Base-by-base conservation (phyloP, 2,329 filamentous ascomycete species). In the Talaromyces piceae region DNA sequence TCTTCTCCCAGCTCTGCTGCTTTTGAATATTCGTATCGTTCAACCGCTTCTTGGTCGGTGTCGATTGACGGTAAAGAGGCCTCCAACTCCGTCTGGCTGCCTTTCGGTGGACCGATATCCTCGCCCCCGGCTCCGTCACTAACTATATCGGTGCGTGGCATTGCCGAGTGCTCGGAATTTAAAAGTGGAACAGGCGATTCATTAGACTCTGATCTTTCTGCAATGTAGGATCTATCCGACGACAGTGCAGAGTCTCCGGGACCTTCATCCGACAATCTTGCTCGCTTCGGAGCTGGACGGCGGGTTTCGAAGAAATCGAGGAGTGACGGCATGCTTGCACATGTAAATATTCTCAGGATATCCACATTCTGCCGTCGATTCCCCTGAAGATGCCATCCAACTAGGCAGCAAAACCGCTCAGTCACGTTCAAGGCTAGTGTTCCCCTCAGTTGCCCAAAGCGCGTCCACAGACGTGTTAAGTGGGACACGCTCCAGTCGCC, bases 1-100 rank as follows among this genome's bases (percentile, higher is more conserved):
- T 71, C 63, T 3, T 68, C 67, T 49, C 75, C 62, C 7, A 64
- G 61, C n/a, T 62, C 60, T 18, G 79, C 82, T 25, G 79, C 77
- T 58, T 80, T 80, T 56, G 83, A 83, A 2, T 76, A 74, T 67
- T 95, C 87, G 61, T 95, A 95, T 57, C 88, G 82, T 55, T 86
- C 78, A 53, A 95, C 87, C 2, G 88, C 87, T 53, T 86, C 78
- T 58, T 84, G 77, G 56, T 86, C 84, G 2, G 79, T 79, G 57
- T 80, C 73, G 2, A 91, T 74, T 0, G 77, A 75, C 12, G 88
- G 87, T 5, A 95, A 71, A 5, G 84, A 84, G 55, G 77, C 83
- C 60, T 90, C 87, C 43, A 91, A 73, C 50, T 86, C 84, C 11
- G 86, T 89, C 57, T 77, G 75, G 37, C 69, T 70, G 39, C 60